Percentiles rank a stretch among this genome's conserved stretches.
phyloP scores from a whole-genome alignment of 148 eudicot genomes.

The Beta vulgaris region DNA sequence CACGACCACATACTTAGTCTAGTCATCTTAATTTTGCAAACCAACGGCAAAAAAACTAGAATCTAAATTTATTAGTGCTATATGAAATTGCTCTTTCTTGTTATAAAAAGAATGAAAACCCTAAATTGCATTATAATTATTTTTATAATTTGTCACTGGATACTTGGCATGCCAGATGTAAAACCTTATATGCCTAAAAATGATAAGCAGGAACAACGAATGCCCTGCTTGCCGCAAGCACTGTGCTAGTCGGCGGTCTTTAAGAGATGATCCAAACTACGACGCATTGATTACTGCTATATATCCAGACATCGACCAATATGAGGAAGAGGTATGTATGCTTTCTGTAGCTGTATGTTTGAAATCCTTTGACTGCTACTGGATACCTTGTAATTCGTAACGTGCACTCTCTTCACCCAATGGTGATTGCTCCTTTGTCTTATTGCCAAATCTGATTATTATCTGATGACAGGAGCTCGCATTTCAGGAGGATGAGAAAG shows the following conservation, averaged over 20 bases:
- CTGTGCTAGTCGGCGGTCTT: slow-evolving; percentile 87
- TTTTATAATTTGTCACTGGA: too few species aligned
- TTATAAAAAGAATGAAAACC: neutral
- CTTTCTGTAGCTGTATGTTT: slow-evolving; percentile 1
- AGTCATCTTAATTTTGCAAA: neutral
- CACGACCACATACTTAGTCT: neutral
- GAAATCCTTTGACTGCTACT: neutral
- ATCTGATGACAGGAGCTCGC: slow-evolving; percentile 57
- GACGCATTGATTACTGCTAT: slow-evolving; percentile 64
- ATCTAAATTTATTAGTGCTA: too few species aligned
- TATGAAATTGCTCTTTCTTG: too few species aligned
- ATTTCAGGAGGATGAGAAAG: slow-evolving; percentile 73
- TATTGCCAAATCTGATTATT: neutral
- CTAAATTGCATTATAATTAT: too few species aligned
- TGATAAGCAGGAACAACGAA: slow-evolving; percentile 62
- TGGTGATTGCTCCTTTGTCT: neutral
- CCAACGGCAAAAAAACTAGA: neutral
- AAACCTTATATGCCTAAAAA: slow-evolving; percentile 14
- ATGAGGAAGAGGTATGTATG: slow-evolving; percentile 83
- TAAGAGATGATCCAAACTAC: slow-evolving; percentile 83
- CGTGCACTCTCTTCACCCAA: neutral
- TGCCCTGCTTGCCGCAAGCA: slow-evolving; percentile 90
- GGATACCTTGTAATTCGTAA: neutral
- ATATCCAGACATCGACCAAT: slow-evolving; percentile 73
- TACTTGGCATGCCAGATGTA: neutral